A percentile compares a stretch with the other conserved stretches of the same genome.
phyloP scores from a whole-genome alignment of 1,139 yeast species.

The Sugiyamaella novakii region DNA sequence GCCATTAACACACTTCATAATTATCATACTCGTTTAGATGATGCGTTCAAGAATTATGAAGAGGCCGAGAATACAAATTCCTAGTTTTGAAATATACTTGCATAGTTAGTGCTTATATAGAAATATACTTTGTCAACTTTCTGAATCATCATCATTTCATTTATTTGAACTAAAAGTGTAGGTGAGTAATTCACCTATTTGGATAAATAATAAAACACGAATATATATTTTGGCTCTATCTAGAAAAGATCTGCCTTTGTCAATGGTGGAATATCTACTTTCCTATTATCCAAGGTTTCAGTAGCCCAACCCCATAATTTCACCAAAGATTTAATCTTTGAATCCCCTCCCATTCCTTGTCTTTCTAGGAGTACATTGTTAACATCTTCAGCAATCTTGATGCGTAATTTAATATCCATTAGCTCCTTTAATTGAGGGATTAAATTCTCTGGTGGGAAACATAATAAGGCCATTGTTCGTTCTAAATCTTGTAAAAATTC shows the following conservation, averaged over 20 bases:
- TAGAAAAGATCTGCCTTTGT: slow-evolving; percentile 30
- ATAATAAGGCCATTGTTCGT: slow-evolving; percentile 46
- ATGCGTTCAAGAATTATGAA: slow-evolving; percentile 27
- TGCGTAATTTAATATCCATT: slow-evolving; percentile 41
- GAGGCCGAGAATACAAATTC: too few relatives aligned
- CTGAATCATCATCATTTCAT: too few relatives aligned
- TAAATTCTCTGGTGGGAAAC: slow-evolving; percentile 42
- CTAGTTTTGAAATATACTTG: too few relatives aligned
- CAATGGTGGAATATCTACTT: slow-evolving; percentile 34
- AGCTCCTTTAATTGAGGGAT: slow-evolving; percentile 40
- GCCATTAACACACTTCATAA: slow-evolving; percentile 45
- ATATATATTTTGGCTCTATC: too few relatives aligned
- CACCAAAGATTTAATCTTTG: slow-evolving; percentile 41
- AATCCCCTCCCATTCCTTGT: slow-evolving; percentile 41
- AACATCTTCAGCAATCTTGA: slow-evolving; percentile 43
- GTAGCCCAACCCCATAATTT: slow-evolving; percentile 44
- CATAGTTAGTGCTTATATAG: too few relatives aligned
- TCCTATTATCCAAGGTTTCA: slow-evolving; percentile 32
- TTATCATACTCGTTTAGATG: slow-evolving; percentile 41
- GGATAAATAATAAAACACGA: too few relatives aligned
- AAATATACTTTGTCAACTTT: too few relatives aligned
- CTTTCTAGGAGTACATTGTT: slow-evolving; percentile 42
- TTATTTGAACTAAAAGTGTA: too few relatives aligned
- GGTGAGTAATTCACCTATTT: too few relatives aligned
- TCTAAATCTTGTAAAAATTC: slow-evolving; percentile 42